Conservation (phyloP, 2,329 filamentous ascomycete species). For the Alternaria gaisen region DNA sequence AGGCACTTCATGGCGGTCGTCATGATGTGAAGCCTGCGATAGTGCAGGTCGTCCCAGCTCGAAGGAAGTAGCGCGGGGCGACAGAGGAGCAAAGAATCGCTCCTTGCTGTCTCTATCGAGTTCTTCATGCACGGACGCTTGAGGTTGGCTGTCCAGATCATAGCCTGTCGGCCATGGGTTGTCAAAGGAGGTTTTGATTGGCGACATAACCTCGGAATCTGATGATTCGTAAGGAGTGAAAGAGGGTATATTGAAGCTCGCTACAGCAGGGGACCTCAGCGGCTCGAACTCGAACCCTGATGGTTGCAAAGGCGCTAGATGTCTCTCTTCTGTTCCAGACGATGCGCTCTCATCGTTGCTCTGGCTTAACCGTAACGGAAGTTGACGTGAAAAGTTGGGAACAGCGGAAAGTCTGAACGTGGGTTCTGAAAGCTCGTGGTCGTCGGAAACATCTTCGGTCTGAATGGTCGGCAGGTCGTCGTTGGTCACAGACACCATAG, state of each 20-base stretch:
- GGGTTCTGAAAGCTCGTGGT: conserved; percentile 20
- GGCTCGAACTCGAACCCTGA: conserved; percentile 35
- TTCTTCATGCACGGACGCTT: conserved; percentile 18
- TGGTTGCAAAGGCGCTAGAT: conserved; percentile 28
- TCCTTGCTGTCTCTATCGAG: conserved; percentile 21
- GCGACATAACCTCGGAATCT: conserved; percentile 38
- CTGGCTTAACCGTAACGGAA: conserved; percentile 39
- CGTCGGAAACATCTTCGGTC: conserved; percentile 11
- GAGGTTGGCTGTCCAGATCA: conserved; percentile 26
- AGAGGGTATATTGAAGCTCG: conserved; percentile 23
- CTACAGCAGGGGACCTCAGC: conserved; percentile 41
- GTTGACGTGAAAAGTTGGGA: conserved; percentile 52
- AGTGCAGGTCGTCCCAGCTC: conserved; percentile 13
- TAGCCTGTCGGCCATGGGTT: conserved; percentile 42
- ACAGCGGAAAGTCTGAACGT: conserved; percentile 32
- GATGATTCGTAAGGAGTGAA: conserved; percentile 24
- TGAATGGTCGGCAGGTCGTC: conserved; percentile 25
- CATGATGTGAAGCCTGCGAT: background rate
- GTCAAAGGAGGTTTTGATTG: conserved; percentile 43
- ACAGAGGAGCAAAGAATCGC: conserved; percentile 26
- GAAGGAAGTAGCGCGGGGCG: conserved; percentile 32
- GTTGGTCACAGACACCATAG: conserved; percentile 47
- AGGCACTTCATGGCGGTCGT: conserved; percentile 14
- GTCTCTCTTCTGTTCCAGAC: conserved; percentile 22
- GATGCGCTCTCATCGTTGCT: conserved; percentile 22